Percentiles rank a stretch among this genome's conserved stretches.
These are phyloP conservation scores for Dacryopinax primogenitus DNA, from an alignment of 768 basidiomycete species.

Conservation along the genomic window DNA sequence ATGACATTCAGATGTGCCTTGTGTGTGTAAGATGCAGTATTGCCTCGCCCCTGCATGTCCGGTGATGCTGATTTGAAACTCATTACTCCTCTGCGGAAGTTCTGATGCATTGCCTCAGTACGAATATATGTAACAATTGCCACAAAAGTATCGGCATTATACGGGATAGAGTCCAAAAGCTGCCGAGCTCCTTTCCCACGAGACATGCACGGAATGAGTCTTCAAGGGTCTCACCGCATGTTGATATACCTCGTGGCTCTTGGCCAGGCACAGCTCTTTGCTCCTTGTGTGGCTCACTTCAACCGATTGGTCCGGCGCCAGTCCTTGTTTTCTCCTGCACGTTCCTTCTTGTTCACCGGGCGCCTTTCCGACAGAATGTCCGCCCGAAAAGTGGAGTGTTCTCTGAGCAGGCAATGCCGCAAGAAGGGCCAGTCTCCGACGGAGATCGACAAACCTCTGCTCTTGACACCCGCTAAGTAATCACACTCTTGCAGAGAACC, in stretches of 20 bases:
- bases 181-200: conserved; percentile 4
- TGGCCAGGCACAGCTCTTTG: not conserved
- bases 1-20: not conserved
- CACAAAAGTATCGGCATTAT: not conserved
- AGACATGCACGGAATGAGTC: not conserved
- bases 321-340: not conserved
- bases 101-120: not conserved
- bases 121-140: not conserved
- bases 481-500: not conserved
- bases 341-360: not conserved
- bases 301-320: not conserved
- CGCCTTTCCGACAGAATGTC: not conserved
- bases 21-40: not conserved
- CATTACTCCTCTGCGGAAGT: not conserved
- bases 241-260: not conserved
- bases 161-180: not conserved
- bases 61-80: not conserved
- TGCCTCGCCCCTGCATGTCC: not conserved
- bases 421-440: not conserved
- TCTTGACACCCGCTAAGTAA: not conserved
- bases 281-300: too few relatives aligned
- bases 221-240: not conserved
- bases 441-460: not conserved
- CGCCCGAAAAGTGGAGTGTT: not conserved
- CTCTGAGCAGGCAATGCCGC: not conserved